Evolutionary conservation across 192 early-diverging fungal genomes (phyloP).

Genomic region (Cetraspora pellucida): DNA sequence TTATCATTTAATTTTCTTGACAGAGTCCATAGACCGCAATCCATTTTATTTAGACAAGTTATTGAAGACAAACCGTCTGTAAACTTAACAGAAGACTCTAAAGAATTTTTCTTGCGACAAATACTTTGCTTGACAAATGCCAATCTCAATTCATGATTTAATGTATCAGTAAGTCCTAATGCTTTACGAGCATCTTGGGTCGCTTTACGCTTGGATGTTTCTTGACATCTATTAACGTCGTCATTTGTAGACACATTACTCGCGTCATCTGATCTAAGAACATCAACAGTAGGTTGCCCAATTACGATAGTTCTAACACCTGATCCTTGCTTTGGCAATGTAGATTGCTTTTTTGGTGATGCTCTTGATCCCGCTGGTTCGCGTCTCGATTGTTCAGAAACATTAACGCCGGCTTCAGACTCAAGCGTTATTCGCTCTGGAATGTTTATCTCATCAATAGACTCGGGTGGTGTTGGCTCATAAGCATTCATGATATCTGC

Average conservation of each 20-base stretch:
- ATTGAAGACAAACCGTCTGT: neutral
- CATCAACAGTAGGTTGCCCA: conserved; percentile 1
- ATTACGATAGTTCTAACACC: neutral
- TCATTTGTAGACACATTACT: neutral
- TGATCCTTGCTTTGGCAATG: neutral
- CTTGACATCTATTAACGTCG: neutral
- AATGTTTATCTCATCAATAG: neutral
- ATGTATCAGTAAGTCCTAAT: neutral
- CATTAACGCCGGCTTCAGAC: neutral
- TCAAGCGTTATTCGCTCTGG: neutral
- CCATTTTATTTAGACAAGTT: conserved; percentile 10
- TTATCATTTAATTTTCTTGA: conserved; percentile 19
- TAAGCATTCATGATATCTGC: neutral
- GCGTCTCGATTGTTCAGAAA: neutral
- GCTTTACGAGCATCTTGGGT: neutral
- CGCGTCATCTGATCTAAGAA: neutral
- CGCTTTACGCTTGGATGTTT: neutral
- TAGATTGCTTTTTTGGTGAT: neutral
- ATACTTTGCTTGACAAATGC: neutral
- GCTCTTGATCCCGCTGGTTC: neutral
- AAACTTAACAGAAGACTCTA: neutral
- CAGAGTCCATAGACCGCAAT: neutral
- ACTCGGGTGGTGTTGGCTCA: neutral
- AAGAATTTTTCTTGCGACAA: neutral
- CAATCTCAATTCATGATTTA: conserved; percentile 14